Conservation (phyloP, 179 eudicot genomes). For the Sideroxylon spinosum region DNA sequence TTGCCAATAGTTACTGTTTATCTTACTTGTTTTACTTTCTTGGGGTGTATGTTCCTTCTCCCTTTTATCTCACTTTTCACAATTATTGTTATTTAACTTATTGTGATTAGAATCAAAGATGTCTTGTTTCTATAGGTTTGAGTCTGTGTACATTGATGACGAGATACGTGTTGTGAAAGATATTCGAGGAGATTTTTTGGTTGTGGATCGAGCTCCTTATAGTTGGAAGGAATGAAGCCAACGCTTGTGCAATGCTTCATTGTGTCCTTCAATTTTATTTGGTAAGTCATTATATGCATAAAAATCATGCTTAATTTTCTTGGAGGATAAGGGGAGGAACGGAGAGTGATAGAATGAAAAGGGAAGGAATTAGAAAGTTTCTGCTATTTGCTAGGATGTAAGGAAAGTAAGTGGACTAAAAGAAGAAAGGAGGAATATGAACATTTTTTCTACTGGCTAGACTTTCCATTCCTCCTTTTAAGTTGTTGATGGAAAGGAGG, state of each 20-base stretch:
- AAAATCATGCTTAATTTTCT: neutral
- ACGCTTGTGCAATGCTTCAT: neutral
- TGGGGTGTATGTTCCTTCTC: neutral
- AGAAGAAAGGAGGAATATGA: no score
- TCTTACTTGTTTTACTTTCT: neutral
- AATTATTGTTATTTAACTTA: neutral
- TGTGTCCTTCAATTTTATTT: neutral
- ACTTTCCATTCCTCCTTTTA: no score
- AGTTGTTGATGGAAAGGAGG: no score
- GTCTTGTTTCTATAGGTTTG: slow-evolving; percentile 56
- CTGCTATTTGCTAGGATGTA: neutral
- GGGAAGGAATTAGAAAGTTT: neutral
- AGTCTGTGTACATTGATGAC: slow-evolving; percentile 70
- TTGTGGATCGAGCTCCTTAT: slow-evolving; percentile 90
- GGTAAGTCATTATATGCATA: neutral
- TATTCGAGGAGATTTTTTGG: slow-evolving; percentile 81
- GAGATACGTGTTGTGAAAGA: slow-evolving; percentile 93
- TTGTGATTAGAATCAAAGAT: neutral
- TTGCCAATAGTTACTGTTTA: neutral
- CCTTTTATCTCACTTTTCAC: neutral
- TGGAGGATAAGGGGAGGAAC: neutral
- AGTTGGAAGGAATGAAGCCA: slow-evolving; percentile 64
- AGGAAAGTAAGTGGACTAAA: no score
- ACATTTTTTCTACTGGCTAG: no score
- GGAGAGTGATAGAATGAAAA: neutral